Evolutionary conservation across 306 rosid species (phyloP).

Genomic region (Alnus rubra): DNA sequence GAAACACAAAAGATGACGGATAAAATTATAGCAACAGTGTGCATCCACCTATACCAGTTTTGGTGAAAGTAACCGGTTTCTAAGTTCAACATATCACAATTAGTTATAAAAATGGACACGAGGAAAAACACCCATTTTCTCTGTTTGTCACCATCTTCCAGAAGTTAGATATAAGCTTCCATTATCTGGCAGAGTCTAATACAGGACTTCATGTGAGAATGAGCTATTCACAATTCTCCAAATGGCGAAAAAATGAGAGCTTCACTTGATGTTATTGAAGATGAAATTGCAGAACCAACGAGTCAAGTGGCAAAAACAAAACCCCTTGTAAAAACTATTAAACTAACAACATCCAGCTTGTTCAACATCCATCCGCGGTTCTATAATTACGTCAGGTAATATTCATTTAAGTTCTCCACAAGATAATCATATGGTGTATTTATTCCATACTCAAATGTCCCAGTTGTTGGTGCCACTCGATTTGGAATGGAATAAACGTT

Average conservation of each 20-base stretch:
- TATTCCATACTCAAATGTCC: conserved; percentile 58
- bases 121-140: conserved; percentile 27
- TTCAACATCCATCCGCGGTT: conserved; percentile 32
- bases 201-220: conserved; percentile 43
- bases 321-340: conserved; percentile 21
- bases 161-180: conserved; percentile 47
- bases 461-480: conserved; percentile 56
- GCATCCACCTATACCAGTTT: conserved; percentile 33
- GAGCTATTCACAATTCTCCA: conserved; percentile 61
- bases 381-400: conserved; percentile 52
- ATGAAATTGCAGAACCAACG: conserved; percentile 16
- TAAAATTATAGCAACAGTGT: conserved; percentile 30
- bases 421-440: conserved; percentile 75
- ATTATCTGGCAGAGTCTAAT: conserved; percentile 33
- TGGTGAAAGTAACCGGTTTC: conserved; percentile 35
- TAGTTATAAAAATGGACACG: conserved; percentile 25
- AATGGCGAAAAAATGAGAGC: conserved; percentile 55
- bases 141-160: conserved; percentile 28
- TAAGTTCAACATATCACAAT: conserved; percentile 31
- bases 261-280: conserved; percentile 36
- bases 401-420: conserved; percentile 59
- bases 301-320: conserved; percentile 26
- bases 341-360: conserved; percentile 33
- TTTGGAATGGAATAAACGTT: conserved; percentile 58
- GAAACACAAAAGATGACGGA: conserved; percentile 23